These are phyloP conservation scores for Gossypium laxum DNA, from an alignment of 441 rosid genomes.

Conservation along the genomic window DNA sequence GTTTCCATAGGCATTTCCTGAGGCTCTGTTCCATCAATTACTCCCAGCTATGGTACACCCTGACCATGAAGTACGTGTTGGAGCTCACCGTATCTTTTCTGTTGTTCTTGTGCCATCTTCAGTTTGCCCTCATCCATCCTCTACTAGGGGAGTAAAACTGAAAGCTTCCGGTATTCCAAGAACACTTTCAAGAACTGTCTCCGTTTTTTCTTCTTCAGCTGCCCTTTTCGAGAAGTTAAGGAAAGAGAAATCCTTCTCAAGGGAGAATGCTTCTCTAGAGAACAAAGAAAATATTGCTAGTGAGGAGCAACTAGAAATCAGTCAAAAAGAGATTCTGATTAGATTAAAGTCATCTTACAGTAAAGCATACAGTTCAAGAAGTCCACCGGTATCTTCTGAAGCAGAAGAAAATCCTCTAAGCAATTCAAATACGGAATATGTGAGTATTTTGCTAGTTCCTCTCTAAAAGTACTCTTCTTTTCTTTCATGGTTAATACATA, in stretches of 20 bases:
- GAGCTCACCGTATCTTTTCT: constrained; percentile 68
- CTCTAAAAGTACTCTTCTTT: background rate
- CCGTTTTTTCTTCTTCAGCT: constrained; percentile 95
- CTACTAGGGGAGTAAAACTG: constrained; percentile 23
- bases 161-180: constrained; percentile 51
- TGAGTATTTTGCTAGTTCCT: constrained; percentile 19
- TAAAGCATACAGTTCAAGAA: constrained; percentile 30
- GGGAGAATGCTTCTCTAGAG: constrained; percentile 28
- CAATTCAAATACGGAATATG: constrained; percentile 31
- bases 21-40: constrained; percentile 67
- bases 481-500: background rate
- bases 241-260: constrained; percentile 33
- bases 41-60: constrained; percentile 72
- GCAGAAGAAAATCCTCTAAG: constrained; percentile 21
- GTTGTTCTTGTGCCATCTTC: constrained; percentile 81
- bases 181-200: constrained; percentile 82
- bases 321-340: constrained; percentile 28
- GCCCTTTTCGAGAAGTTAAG: constrained; percentile 87
- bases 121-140: constrained; percentile 39
- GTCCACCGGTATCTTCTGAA: constrained; percentile 20
- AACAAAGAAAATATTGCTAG: constrained; percentile 10
- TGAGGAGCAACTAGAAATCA: constrained; percentile 24
- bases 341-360: constrained; percentile 41
- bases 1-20: constrained; percentile 56
- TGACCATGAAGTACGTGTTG: constrained; percentile 59